Base-by-base conservation (phyloP, 331 rosid species). In the Spiraea crenata region DNA sequence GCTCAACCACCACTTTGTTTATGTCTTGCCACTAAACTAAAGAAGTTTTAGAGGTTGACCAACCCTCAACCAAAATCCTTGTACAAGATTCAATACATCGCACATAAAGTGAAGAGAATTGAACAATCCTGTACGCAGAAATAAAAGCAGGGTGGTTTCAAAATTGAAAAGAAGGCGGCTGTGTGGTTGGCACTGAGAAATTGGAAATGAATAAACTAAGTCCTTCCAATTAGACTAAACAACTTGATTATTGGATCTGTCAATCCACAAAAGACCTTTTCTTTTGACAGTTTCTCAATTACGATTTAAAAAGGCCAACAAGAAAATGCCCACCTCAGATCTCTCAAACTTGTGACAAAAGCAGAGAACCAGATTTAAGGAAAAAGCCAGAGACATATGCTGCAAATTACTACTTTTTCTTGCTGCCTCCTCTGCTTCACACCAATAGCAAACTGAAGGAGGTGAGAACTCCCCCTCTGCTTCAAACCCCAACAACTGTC, bases 231-330 rank as follows among this genome's bases (percentile, higher is more conserved):
- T 19, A 25, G 15, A n/a, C 15, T n/a, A 72, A 72, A 59, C 38
- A 13, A 34, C 9, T 31, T 31, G 46, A 40, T 19, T 56, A 13
- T 77, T 58, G 81, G 85, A 85, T 82, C 85, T 57, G 67, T 78
- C 81, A 69, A 51, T 59, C 8, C 8, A 54, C 54, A 68, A 37
- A 69, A 17, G 17, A 4, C 48, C 48, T 40, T 57, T 15, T 38
- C 37, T 48, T 34, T 74, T 65, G 48, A 60, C 73, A 3, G 77
- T 35, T 40, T 7, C 44, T 38, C 31, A 15, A 17, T 15, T 1
- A 42, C 17, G n/a, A 40, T 34, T 65, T 34, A 48, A 42, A 69
- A 45, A 19, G 48, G 10, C 19, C 52, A 63, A 51, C 39, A 57
- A 0, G 35, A 54, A 0, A 57, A 13, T 16, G 39, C 16, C 37